Base-by-base conservation (phyloP, 129 eudicot genomes). In the Mikania micrantha region DNA sequence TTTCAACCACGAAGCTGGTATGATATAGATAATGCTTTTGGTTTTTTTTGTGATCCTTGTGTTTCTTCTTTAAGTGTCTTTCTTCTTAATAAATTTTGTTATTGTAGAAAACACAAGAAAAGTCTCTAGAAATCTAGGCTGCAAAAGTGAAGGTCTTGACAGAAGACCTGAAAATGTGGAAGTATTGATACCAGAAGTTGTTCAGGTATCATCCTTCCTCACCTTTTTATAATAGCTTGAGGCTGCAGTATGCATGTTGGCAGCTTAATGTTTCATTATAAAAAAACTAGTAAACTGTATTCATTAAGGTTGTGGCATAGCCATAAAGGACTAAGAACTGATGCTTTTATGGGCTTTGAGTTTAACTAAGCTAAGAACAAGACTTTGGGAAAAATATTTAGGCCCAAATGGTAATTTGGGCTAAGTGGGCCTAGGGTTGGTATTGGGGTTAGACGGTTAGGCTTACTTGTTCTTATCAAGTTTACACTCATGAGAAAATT, bases 1-100 rank as follows among this genome's bases (percentile, higher is more conserved):
- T 73, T 93, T 93, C 70, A 89, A 93, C 74, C 84, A 76, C 75
- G 99, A 93, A 82, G 99, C 99, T 72, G 99, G 99, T 93, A 83
- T 34, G 70, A 31, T 65, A 52, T 49, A 29, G 27, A 45, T 36
- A 42, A 31, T 29, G 53, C 13, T 49, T 32, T 11, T 57, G 32
- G 32, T 53, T 63, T 66, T 63, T 66, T 34, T 2, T 35, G 13
- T 60, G 12, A 45, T 36, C 1, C 7, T 40, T 72, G 48, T 31
- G 60, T 70, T 48, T 24, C 54, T 67, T 59, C 22, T 40, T 59
- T 74, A 54, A 58, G 39, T 42, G 35, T 69, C 39, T 66, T 71
- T 38, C 17, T 36, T 60, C 75, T 69, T 70, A 53, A 62, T 77
- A 24, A 22, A 44, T 47, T n/a, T 53, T 22, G 28, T 63, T 11